Base-by-base conservation (phyloP, 345 rosid genomes). In the Rubroshorea leprosula region DNA sequence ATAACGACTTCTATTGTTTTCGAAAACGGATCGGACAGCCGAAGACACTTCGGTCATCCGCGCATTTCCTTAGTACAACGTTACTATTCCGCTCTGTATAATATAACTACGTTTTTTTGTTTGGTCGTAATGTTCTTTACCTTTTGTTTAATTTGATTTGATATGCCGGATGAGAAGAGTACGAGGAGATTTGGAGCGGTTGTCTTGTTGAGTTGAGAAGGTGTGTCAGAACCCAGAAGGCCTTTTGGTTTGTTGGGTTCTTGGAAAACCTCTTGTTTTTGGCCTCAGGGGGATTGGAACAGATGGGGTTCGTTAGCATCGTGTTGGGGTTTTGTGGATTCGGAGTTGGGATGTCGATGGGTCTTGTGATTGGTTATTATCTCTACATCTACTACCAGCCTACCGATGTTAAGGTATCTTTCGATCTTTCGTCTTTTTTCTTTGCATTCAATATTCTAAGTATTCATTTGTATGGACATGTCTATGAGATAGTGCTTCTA, bases 321-420 rank as follows among this genome's bases (percentile, higher is more conserved):
- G 23, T 87, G 10, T 60, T 82, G 38, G 97, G 99, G 46, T 80
- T 87, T 6, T 83, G 77, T 49, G 99, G 99, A 58, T 89, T 93
- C 53, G 96, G 97, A 24, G 74, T 89, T 48, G 99, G 99, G 63
- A 70, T 85, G 67, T 76, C 94, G 7, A 27, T 66, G 35, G 99
- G 99, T 23, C 83, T 93, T 20, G 79, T 74, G 23, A 64, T 85
- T 64, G 99, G 99, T 0, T 93, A 93, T 65, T 69, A 26, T 55
- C 68, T 93, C 2, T 93, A 87, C 84, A 85, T 89, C 68, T 89
- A 80, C 75, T 62, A 78, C 65, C 90, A 74, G 67, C 89, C 97
- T 23, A 54, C 57, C 67, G 84, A 85, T 50, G 97, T 93, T 13
- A 79, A 89, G 96, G 99, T 79, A 24, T 45, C 54, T 31, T 43